Evolutionary conservation across 2,329 filamentous ascomycete species (phyloP), one percentile per base, ranked within the genome.

Genomic region (Didymella arachidicola): DNA sequence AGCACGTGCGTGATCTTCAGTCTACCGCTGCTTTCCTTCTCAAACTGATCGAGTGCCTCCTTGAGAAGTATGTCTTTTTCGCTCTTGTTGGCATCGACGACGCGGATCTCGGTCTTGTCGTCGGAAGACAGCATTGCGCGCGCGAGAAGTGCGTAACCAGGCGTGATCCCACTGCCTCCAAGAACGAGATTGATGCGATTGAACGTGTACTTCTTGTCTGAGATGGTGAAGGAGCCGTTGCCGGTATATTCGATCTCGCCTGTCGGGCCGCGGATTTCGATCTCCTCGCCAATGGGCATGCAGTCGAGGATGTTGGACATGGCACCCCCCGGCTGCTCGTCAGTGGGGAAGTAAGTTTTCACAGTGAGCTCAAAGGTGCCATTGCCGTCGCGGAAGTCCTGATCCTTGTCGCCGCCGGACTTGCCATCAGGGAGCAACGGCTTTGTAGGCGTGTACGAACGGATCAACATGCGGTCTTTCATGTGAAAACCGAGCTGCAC

Each of bases 401-500:
- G 18, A 18, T 47, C 49, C 4, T 34, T 29, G 14, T 48, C 27
- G 22, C 34, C 18, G 27, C 42, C 26, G 19, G 36, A 26, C n/a
- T 44, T 49, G 38, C 18, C 36, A 6, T 56, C 53, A 1, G 55
- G 60, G 5, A 64, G 60, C 7, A 64, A 36, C 0, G 83, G 83
- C 11, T 78, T 70, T 0, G 79, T 82, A 0, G 83, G 83, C 0
- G 83, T 84, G 64, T 85, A 85, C 0, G 77, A 76, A 1, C 83
- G 78, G 12, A 83, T 77, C 11, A 85, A 73, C 74, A 85, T 81
- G 49, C 78, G 77, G 61, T 85, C 82, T 41, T 74, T 67, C 58
- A 85, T 74, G 57, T 86, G 82, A 63, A 85, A 84, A 2, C 83
- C 83, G 8, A 85, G 60, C 53, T 83, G 78, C 22, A 86, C 69